Percentiles rank a stretch among this genome's conserved stretches.
Conservation (phyloP, 192 early-diverging fungal species). For the Coemansia sp. region DNA sequence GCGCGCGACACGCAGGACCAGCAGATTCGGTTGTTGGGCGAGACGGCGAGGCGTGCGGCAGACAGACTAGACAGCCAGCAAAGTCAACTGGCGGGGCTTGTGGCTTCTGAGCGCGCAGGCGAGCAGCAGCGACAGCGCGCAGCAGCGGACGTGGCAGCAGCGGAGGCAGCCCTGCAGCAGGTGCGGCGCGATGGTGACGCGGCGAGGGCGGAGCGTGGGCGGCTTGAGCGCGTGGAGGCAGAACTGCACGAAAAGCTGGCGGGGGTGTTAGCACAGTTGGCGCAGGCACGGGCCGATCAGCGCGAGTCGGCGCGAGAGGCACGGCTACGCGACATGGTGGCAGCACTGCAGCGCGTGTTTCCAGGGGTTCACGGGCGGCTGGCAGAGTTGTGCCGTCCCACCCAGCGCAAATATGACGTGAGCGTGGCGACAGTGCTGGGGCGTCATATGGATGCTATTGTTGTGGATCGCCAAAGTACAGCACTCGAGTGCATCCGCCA, state of each 20-base stretch:
- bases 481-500: slow-evolving; percentile 96
- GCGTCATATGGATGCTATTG: slow-evolving; percentile 89
- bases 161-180: slow-evolving; percentile 53
- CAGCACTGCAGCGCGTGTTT: slow-evolving; percentile 80
- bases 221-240: slow-evolving; percentile 60
- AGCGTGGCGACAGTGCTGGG: slow-evolving; percentile 88
- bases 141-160: slow-evolving; percentile 20
- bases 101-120: slow-evolving; percentile 34
- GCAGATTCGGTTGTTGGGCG: slow-evolving; percentile 58
- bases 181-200: slow-evolving; percentile 60
- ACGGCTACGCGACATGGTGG: slow-evolving; percentile 73
- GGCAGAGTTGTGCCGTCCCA: slow-evolving; percentile 87
- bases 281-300: slow-evolving; percentile 78
- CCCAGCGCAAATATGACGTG: slow-evolving; percentile 85
- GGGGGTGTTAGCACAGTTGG: slow-evolving; percentile 70
- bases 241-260: slow-evolving; percentile 86
- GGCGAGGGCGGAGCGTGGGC: slow-evolving; percentile 63
- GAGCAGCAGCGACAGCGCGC: slow-evolving; percentile 43
- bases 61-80: slow-evolving; percentile 59
- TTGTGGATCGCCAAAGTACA: slow-evolving; percentile 87
- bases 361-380: slow-evolving; percentile 89
- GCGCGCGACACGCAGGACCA: slow-evolving; percentile 67
- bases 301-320: slow-evolving; percentile 80
- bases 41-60: slow-evolving; percentile 60
- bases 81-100: slow-evolving; percentile 37